Evolutionary conservation across 2,329 filamentous ascomycete species (phyloP), one percentile per base, ranked within the genome.

Genomic region (Cercospora brassicicola): DNA sequence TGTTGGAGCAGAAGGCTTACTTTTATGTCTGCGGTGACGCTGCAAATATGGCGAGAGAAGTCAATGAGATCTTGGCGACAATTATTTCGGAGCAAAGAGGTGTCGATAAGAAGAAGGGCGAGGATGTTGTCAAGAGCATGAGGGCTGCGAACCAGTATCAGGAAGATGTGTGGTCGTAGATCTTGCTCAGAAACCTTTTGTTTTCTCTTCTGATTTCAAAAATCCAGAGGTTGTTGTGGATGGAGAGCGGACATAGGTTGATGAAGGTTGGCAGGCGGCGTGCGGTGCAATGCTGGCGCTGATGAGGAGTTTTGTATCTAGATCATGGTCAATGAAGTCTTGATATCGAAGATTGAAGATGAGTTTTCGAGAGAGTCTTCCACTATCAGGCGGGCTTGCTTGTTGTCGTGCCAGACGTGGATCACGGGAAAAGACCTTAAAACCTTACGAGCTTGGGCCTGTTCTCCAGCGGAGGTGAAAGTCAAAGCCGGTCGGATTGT

Each of bases 21-120:
- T 94, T 99, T 80, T 99, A 99, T 80, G 94, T 99, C 67, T 99
- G 96, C 76, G 95, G 95, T 82, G 95, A 99, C 78, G 96, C 96
- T 0, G 92, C 95, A 66, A 94, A 97, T 83, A 97, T 85, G 81
- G 81, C 82, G 13, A 75, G 80, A 31, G 81, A 83, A 72, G 81
- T 83, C 33, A 78, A 96, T 79, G 85, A 90, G 26, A 88, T 93
- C n/a, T 85, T 99, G 53, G 90, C 86, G 28, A 90, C 96, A 78
- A 96, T 98, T 77, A 90, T 99, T 74, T 86, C 93, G 28, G 89
- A 94, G 78, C 87, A 96, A 80, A 88, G 95, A 64, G 91, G 91
- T 61, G 86, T 98, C 67, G 85, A 92, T 1, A 90, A 94, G 76
- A 85, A 90, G 71, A 97, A 97, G 86, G 95, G 89, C 13, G 95